These are phyloP conservation scores for Syzygium malaccense DNA, from an alignment of 441 rosid species.

Conservation along the genomic window DNA sequence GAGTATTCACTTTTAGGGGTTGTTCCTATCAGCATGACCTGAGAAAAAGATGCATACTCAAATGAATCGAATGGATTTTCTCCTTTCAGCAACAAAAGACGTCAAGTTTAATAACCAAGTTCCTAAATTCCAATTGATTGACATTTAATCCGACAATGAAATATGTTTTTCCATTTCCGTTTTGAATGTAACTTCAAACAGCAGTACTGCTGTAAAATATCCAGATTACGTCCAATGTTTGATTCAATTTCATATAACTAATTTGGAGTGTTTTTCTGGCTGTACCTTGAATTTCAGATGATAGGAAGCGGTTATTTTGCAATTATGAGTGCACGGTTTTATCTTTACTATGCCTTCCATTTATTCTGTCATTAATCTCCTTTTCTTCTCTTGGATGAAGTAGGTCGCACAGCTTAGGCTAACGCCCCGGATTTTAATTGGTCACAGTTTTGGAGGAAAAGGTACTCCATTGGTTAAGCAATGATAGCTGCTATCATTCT, in stretches of 20 bases:
- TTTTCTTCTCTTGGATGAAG: constrained; percentile 1
- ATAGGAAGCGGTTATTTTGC: background rate
- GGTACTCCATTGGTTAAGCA: constrained; percentile 29
- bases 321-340: background rate
- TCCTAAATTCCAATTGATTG: background rate
- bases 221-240: background rate
- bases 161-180: background rate
- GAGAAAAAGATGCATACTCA: background rate
- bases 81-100: background rate
- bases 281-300: background rate
- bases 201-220: background rate
- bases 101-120: background rate
- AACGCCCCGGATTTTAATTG: constrained; percentile 85
- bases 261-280: background rate
- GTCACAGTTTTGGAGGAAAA: constrained; percentile 99
- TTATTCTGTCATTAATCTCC: background rate
- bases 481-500: constrained; percentile 3
- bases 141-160: background rate
- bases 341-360: background rate
- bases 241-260: background rate
- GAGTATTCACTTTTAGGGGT: background rate
- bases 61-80: background rate
- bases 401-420: constrained; percentile 74
- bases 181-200: background rate
- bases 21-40: background rate